Conservation (phyloP, 1,284 basidiomycete genomes). For the Veloporphyrellus conicus region DNA sequence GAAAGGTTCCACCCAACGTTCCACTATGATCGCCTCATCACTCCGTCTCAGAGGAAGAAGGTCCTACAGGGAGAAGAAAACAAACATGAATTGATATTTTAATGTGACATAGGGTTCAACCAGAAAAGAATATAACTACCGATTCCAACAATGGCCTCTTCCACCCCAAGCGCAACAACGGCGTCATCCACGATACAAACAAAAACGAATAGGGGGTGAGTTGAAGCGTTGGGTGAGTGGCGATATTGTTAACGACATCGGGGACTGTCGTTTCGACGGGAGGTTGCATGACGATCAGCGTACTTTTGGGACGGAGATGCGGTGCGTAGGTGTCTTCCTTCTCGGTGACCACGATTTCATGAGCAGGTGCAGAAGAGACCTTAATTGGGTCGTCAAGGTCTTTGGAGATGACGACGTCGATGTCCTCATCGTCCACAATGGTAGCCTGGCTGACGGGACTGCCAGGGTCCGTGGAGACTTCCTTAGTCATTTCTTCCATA, state of each 20-base stretch:
- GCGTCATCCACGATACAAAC: conserved; percentile 27
- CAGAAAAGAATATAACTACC: conserved; percentile 30
- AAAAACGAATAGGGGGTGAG: conserved; percentile 15
- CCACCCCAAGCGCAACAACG: conserved; percentile 22
- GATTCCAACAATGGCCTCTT: conserved; percentile 31
- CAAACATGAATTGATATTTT: conserved; percentile 13
- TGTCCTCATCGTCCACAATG: conserved; percentile 20
- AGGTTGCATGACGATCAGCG: conserved; percentile 25
- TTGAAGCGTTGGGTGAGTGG: conserved; percentile 22
- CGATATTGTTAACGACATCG: conserved; percentile 17
- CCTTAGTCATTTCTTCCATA: conserved; percentile 14
- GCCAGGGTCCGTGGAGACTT: conserved; percentile 1
- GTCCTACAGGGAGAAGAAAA: conserved; percentile 21
- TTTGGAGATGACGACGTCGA: conserved; percentile 6
- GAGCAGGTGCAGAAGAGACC: neutral
- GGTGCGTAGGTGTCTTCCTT: conserved; percentile 2
- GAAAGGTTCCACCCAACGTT: conserved; percentile 26
- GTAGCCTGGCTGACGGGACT: conserved; percentile 21
- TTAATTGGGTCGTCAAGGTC: conserved; percentile 7
- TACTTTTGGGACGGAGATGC: conserved; percentile 14
- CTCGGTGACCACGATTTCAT: neutral
- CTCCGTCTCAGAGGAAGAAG: conserved; percentile 26
- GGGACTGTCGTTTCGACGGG: conserved; percentile 15
- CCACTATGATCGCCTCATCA: conserved; percentile 25
- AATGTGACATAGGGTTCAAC: conserved; percentile 20